Base-by-base conservation (phyloP, 176 grass and related monocot genomes). In the Bonia amplexicaulis region DNA sequence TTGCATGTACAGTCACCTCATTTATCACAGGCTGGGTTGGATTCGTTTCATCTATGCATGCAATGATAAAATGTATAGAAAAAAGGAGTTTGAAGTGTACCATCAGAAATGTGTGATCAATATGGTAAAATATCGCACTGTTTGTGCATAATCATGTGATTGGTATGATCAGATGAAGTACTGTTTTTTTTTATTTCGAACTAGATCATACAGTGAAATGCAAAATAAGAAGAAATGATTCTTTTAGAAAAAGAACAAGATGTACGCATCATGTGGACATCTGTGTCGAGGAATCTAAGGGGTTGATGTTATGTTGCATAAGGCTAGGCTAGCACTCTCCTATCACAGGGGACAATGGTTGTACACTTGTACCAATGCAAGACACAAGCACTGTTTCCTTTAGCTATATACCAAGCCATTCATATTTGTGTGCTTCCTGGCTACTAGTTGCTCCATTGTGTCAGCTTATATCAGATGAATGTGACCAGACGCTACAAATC, bases 271-370 rank as follows among this genome's bases (percentile, higher is more conserved):
- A 65, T 74, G 77, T 33, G 52, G 9, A n/a, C 31, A 33, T 33
- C 31, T 3, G 31, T 23, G 33, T 71, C 16, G 16, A 60, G 22
- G 39, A 82, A 82, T 78, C 40, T 72, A 48, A 48, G 46, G 61
- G 40, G 52, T 27, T 63, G 33, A 82, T 71, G 71, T 81, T 54
- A 68, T 57, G 54, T 71, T 89, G 81, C 88, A 81, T 9, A 62
- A 26, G 52, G 42, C 20, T 40, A 44, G n/a, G 63, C 19, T 80
- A 76, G 71, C 62, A 71, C 77, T 76, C 66, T 81, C 71, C 82
- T 22, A 79, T 69, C 76, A 74, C 4, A 70, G 62, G 63, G 17
- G 6, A 47, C 60, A 85, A 47, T 69, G 52, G 23, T 54, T 52
- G 66, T 83, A 63, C 53, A 52, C 42, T 71, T 52, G 82, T 46